Evolutionary conservation across 345 rosid genomes (phyloP).

Genomic region (Eucalyptus paniculata): DNA sequence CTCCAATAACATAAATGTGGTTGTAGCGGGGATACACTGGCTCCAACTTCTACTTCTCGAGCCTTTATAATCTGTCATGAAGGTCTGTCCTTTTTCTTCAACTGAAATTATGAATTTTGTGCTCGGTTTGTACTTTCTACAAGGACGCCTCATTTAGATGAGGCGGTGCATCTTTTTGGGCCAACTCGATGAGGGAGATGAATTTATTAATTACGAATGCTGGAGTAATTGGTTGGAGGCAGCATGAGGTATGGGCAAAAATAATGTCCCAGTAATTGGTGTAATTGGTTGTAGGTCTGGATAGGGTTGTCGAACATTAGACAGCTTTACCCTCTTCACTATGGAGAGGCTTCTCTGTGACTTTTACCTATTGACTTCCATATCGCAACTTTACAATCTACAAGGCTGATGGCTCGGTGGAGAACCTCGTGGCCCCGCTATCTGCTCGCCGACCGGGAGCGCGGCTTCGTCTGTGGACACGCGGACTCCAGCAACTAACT

Average conservation of each 20-base stretch:
- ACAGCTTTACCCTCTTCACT: background rate
- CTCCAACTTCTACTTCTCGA: slow-evolving; percentile 71
- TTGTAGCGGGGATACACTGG: slow-evolving; percentile 83
- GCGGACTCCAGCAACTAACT: too few species aligned
- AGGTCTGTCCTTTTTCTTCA: slow-evolving; percentile 26
- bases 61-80: slow-evolving; percentile 81
- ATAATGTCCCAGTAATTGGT: background rate
- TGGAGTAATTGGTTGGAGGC: background rate
- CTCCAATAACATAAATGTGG: slow-evolving; percentile 64
- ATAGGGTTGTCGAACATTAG: background rate
- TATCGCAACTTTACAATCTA: background rate
- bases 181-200: background rate
- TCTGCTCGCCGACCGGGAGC: too few species aligned
- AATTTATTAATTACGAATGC: background rate
- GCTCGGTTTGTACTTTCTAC: background rate
- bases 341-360: background rate
- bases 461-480: too few species aligned
- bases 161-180: background rate
- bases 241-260: background rate
- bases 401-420: background rate
- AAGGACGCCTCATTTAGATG: background rate
- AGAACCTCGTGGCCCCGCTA: too few species aligned
- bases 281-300: background rate
- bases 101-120: background rate
- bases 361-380: background rate